Base-by-base conservation (phyloP, 1,284 basidiomycete genomes). In the Melampsora larici-populina region DNA sequence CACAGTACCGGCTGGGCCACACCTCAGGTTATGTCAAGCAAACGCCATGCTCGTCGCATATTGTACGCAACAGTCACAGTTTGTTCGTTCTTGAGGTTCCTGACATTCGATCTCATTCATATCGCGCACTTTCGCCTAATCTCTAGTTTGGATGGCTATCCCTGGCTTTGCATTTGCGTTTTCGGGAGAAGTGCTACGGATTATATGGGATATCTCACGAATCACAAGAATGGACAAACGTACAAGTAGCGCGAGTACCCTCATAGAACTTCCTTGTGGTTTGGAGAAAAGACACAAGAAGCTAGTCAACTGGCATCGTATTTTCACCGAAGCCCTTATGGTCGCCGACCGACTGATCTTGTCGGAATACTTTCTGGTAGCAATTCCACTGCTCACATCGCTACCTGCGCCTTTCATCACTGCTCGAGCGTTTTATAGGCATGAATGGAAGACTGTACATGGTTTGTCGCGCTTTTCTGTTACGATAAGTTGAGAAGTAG, bases 391-490 rank as follows among this genome's bases (percentile, higher is more conserved):
- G 9, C 24, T 65, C 13, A 65, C 29, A 21, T 31, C 63, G 36
- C 63, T 65, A 21, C 63, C 63, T n/a, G 63, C 26, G 55, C 55
- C 55, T 65, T 65, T 65, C 29, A 40, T 65, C 29, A 65, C 36
- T 33, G 63, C 21, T n/a, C 63, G 11, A 65, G 26, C 29, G 33
- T 36, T 33, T 18, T 36, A 26, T 31, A 65, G 21, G 33, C 26
- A 65, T 21, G 29, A 36, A 8, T 65, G 63, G 63, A 65, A 65
- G 36, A 65, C 63, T 36, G 63, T 18, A 31, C 63, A 65, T 33
- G 63, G 63, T 65, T 60, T 60, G 55, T 60, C 55, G 9, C 55
- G n/a, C 55, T 18, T 60, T 29, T n/a, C 55, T 15, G 9, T 24
- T n/a, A 6, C n/a, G 55, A 13, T 43, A 43, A 13, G 55, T 15